Conservation (phyloP, 1,139 yeast genomes). For the Kodamaea sp. region DNA sequence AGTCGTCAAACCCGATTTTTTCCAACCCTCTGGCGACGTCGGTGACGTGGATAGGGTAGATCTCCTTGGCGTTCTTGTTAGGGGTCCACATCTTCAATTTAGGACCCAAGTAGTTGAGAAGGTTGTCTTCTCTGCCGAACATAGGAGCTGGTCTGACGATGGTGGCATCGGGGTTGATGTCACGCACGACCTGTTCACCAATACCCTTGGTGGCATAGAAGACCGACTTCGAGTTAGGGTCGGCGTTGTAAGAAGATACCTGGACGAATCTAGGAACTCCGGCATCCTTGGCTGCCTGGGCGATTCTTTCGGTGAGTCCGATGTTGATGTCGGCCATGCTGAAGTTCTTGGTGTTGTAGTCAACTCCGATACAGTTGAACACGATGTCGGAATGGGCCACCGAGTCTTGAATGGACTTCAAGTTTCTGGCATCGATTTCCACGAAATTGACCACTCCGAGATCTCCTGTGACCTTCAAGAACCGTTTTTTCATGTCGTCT, state of each 20-base stretch:
- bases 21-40: slow-evolving; percentile 84
- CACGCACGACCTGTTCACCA: slow-evolving; percentile 72
- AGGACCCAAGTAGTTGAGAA: slow-evolving; percentile 64
- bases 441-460: slow-evolving; percentile 84
- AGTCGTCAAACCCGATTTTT: slow-evolving; percentile 77
- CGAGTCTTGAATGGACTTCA: slow-evolving; percentile 73
- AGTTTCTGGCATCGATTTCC: slow-evolving; percentile 80
- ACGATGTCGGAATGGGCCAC: slow-evolving; percentile 85
- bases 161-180: slow-evolving; percentile 71
- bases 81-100: slow-evolving; percentile 62
- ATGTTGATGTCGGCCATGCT: slow-evolving; percentile 81
- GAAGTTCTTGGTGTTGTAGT: slow-evolving; percentile 77
- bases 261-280: slow-evolving; percentile 77
- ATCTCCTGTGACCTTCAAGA: slow-evolving; percentile 81
- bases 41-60: slow-evolving; percentile 72
- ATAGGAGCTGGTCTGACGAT: slow-evolving; percentile 86
- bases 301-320: slow-evolving; percentile 76
- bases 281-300: slow-evolving; percentile 69
- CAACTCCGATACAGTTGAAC: slow-evolving; percentile 77
- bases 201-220: slow-evolving; percentile 81
- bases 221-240: slow-evolving; percentile 64
- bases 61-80: slow-evolving; percentile 61
- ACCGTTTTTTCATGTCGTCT: slow-evolving; percentile 78
- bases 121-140: slow-evolving; percentile 75
- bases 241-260: slow-evolving; percentile 79